Base-by-base conservation (phyloP, 2,329 filamentous ascomycete genomes). In the Claviceps sp. region DNA sequence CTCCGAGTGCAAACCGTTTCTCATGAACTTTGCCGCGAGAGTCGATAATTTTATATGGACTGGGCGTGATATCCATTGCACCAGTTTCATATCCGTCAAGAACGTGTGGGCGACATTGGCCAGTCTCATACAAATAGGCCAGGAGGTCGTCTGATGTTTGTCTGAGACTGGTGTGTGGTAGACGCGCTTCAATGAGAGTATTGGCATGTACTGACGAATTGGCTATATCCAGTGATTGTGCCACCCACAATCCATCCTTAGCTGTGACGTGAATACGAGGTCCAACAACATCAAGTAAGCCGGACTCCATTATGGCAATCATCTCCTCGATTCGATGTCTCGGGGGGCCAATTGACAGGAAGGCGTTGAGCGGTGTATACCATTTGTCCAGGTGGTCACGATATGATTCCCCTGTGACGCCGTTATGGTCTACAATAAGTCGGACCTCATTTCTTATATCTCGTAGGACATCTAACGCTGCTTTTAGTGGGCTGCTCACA, bases 281-380 rank as follows among this genome's bases (percentile, higher is more conserved):
- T 11, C 51, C 51, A 38, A 53, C 44, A 20, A 53, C 45, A 4
- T 53, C 51, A 17, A 53, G 37, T 9, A 53, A 23, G 1, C 51
- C 48, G 9, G 44, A 44, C 26, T 53, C 44, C 9, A 53, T 50
- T 14, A 53, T 44, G 11, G 51, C 51, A 14, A 50, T 45, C 51
- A 53, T 50, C 44, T 53, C 47, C 48, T 53, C 51, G 3, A 53
- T 44, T 5, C 51, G 51, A n/a, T 43, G 51, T 36, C 51, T 26
- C 1, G 51, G 51, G 11, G 51, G 51, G 5, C 51, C 51, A 7
- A 53, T 53, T 1, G 51, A 53, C 3, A 50, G 23, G 26, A 50
- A 53, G 1, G 51, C 51, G 26, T 53, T 53, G 36, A 53, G 51
- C 5, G 51, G 51, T 1, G 51, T 53, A 17, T 53, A 53, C 51